phyloP scores from a whole-genome alignment of 441 rosid species.

The Gossypium laxum region DNA sequence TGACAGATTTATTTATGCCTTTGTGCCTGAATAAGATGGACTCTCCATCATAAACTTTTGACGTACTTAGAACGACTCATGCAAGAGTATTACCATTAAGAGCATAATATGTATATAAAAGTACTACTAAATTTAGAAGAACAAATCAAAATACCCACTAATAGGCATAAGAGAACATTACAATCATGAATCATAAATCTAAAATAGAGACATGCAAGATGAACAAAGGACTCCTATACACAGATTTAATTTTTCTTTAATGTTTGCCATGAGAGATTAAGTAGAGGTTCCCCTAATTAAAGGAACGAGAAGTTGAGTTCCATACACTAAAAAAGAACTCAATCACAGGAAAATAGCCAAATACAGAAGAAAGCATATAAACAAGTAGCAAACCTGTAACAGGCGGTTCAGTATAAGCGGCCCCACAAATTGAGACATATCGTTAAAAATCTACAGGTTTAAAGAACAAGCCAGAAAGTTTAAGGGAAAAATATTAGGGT shows the following conservation, averaged over 20 bases:
- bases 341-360: neutral
- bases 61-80: neutral
- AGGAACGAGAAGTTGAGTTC: neutral
- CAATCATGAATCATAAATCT: neutral
- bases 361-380: neutral
- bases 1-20: neutral
- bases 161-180: neutral
- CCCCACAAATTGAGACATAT: constrained; percentile 90
- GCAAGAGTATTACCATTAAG: neutral
- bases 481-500: constrained; percentile 1
- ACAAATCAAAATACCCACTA: neutral
- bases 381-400: constrained; percentile 53
- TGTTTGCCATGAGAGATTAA: neutral
- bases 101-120: neutral
- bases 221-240: neutral
- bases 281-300: neutral
- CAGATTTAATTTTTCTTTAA: neutral
- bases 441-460: constrained; percentile 66
- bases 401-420: constrained; percentile 81
- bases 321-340: neutral
- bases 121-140: neutral
- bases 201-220: neutral
- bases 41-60: neutral
- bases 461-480: neutral
- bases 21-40: neutral